Conservation (phyloP, 139 green algal species). For the Edaphochlamys debaryana region DNA sequence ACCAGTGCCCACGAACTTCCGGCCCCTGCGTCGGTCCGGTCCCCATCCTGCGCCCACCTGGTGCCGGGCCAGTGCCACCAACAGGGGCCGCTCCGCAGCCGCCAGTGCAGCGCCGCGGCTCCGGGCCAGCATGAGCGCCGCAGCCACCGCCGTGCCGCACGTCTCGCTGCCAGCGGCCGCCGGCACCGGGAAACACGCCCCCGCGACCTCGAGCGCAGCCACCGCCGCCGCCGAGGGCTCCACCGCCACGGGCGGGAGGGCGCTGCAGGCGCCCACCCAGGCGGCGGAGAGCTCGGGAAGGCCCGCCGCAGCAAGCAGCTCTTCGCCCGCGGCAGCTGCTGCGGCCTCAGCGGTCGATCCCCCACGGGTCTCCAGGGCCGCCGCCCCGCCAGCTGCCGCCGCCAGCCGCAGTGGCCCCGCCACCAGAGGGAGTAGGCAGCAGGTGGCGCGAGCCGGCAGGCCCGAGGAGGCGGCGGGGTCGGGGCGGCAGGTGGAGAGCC, state of each 20-base stretch:
- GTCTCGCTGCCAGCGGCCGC: background rate
- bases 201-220: constrained; percentile 19
- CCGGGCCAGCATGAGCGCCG: background rate
- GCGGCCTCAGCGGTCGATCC: no score
- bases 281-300: constrained; percentile 10
- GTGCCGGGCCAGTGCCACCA: constrained; percentile 55
- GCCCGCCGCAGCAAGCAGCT: background rate
- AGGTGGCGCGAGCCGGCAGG: constrained; percentile 7
- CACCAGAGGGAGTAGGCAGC: constrained; percentile 6
- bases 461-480: background rate
- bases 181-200: constrained; percentile 16
- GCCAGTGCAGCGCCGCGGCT: background rate
- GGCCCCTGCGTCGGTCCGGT: no score
- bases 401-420: background rate
- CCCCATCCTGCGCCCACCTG: no score
- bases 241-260: background rate
- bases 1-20: no score
- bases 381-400: background rate
- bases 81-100: constrained; percentile 37
- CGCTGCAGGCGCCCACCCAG: background rate
- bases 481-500: constrained; percentile 7
- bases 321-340: background rate
- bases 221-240: background rate
- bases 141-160: background rate
- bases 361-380: background rate